Base-by-base conservation (phyloP, 768 basidiomycete genomes). In the Tulasnella sp. region DNA sequence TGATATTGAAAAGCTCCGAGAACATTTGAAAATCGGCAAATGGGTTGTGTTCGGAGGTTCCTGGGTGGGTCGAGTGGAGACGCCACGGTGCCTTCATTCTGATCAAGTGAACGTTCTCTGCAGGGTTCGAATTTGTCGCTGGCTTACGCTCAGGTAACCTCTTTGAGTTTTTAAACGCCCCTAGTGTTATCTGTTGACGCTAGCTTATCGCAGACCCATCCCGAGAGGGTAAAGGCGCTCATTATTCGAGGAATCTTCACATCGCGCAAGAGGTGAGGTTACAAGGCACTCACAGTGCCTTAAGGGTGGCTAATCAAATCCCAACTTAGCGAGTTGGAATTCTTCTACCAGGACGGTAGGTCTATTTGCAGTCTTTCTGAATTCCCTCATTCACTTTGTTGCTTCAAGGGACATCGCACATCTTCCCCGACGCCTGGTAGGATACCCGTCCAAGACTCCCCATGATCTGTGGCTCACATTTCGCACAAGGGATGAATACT, bases 21-120 rank as follows among this genome's bases (percentile, higher is more conserved):
- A 91, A 82, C 88, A 92, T 78, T 88, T 98, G 20, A 85, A 85
- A 57, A 88, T 98, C 77, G 91, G 93, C 26, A 93, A 90, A 82
- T 98, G 95, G 96, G 91, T 96, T 77, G 93, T 98, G 37, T 98
- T 98, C 82, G 96, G 96, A 39, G 96, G 96, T 11, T 94, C 92
- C 72, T 97, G 96, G 95, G 93, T 92, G 80, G 73, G 86, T 83
- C n/a, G 5, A 23, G 10, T 35, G 16, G 61, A 29, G 26, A 48
- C 11, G 15, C 13, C 29, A 32, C 51, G 23, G 10, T n/a, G 32
- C 29, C 61, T 35, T 13, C 23, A 5, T 29, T 67, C 26, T 67
- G 16, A n/a, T 67, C 29, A 67, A 5, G 5, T 23, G 71, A 77
- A 2, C 55, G 90, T 44, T 80, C 18, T 67, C 32, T 16, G 76